Base-by-base conservation (phyloP, 306 rosid genomes). In the Trifolium subterraneum region DNA sequence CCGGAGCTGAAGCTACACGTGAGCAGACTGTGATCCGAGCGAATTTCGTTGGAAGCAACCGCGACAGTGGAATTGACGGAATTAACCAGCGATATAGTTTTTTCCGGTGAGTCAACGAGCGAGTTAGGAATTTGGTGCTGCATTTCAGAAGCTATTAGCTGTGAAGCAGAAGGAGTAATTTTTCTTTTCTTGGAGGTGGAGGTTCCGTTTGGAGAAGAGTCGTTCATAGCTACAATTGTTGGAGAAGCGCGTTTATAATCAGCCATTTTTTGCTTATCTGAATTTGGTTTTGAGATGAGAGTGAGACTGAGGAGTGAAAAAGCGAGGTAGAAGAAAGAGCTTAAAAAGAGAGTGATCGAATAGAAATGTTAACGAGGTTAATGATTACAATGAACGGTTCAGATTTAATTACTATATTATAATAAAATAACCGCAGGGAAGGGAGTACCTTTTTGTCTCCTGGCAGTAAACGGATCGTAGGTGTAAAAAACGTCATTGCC, bases 161-260 rank as follows among this genome's bases (percentile, higher is more conserved):
- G 55, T 9, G 60, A 54, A 73, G 52, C 14, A 27, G 59, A 13
- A 48, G 73, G 12, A 3, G 38, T 51, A 3, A 69, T 58, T 77
- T 83, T 91, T 73, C 85, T 84, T 70, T 82, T 88, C 82, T 91
- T 93, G 6, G 92, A 82, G 65, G 76, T 35, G 62, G 23, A 65
- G 19, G 74, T 70, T 38, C 61, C n/a, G 42, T 52, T 63, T 10
- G 86, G 73, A 69, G 87, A 81, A 68, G 78, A 59, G 10, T 85
- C 83, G 42, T 84, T 86, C 54, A 77, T 79, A 13, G 71, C 77
- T 3, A 69, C 48, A 63, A 77, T 56, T 70, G 72, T 77, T 22
- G 58, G 78, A 42, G 80, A 76, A 83, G 71, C 74, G 70, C 97
- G 87, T 82, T 88, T 88, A 41, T 69, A 66, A 10, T 82, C 88